Evolutionary conservation across 306 rosid species (phyloP).

Genomic region (Castanea mollissima): DNA sequence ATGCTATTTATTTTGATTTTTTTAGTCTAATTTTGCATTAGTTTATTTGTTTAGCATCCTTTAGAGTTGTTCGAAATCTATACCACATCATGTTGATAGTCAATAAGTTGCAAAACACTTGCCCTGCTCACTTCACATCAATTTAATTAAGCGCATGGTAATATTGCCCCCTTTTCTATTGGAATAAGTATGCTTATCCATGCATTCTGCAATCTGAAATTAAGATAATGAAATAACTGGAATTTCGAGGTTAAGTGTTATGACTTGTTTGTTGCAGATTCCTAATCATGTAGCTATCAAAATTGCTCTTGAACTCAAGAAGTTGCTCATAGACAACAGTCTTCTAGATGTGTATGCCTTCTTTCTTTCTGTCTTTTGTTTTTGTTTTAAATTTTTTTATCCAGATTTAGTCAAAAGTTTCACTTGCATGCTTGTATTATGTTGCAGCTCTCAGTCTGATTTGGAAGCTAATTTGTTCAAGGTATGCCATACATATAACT

Average conservation of each 20-base stretch:
- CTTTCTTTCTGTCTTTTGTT: constrained; percentile 22
- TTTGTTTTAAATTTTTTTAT: neutral
- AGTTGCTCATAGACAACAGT: constrained; percentile 91
- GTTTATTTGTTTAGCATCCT: neutral
- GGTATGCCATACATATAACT: constrained; percentile 42
- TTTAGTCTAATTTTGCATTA: neutral
- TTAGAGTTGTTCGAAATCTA: neutral
- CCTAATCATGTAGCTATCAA: constrained; percentile 91
- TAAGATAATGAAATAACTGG: neutral
- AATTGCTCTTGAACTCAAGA: constrained; percentile 91
- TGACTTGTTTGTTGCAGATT: constrained; percentile 64
- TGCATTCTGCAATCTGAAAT: neutral
- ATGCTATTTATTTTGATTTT: neutral
- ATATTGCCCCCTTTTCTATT: neutral
- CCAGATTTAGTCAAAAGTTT: neutral
- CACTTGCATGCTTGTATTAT: constrained; percentile 19
- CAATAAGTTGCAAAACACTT: neutral
- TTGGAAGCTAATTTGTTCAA: constrained; percentile 88
- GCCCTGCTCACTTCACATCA: neutral
- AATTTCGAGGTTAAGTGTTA: neutral
- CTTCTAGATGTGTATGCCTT: constrained; percentile 83
- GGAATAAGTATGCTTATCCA: neutral
- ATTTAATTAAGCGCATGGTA: neutral
- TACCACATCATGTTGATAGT: neutral
- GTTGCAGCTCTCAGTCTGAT: constrained; percentile 80